phyloP scores from a whole-genome alignment of 2,329 filamentous ascomycete species.

The Beauveria bassiana region DNA sequence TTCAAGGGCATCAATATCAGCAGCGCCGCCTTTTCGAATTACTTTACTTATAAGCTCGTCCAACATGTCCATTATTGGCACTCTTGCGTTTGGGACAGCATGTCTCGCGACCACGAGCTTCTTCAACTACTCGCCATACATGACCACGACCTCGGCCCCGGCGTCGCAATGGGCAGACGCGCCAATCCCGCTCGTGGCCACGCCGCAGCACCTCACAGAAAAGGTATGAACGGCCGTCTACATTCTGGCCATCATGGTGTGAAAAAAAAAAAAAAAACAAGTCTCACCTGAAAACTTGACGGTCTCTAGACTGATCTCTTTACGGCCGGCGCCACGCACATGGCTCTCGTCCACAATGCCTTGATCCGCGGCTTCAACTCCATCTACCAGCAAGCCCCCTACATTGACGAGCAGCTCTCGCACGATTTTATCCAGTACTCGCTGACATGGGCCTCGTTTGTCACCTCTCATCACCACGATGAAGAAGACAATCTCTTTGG shows the following conservation, averaged over 20 bases:
- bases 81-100: conserved; percentile 21
- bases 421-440: conserved; percentile 50
- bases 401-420: conserved; percentile 43
- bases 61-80: conserved; percentile 17
- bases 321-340: conserved; percentile 51
- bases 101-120: conserved; percentile 25
- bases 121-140: conserved; percentile 27
- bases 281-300: not conserved
- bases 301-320: conserved; percentile 45
- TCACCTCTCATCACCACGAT: conserved; percentile 53
- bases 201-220: conserved; percentile 44
- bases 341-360: conserved; percentile 54
- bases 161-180: conserved; percentile 42
- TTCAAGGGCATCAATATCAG: not conserved
- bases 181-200: conserved; percentile 46
- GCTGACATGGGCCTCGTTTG: conserved; percentile 50
- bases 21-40: not conserved
- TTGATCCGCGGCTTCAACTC: conserved; percentile 57
- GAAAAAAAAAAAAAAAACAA: too few relatives aligned
- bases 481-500: conserved; percentile 51
- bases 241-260: too few relatives aligned
- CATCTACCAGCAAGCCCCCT: conserved; percentile 52
- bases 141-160: conserved; percentile 26
- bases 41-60: not conserved
- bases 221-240: conserved; percentile 28